Conservation (phyloP, 2,329 filamentous ascomycete genomes). For the Diaporthe sp. region DNA sequence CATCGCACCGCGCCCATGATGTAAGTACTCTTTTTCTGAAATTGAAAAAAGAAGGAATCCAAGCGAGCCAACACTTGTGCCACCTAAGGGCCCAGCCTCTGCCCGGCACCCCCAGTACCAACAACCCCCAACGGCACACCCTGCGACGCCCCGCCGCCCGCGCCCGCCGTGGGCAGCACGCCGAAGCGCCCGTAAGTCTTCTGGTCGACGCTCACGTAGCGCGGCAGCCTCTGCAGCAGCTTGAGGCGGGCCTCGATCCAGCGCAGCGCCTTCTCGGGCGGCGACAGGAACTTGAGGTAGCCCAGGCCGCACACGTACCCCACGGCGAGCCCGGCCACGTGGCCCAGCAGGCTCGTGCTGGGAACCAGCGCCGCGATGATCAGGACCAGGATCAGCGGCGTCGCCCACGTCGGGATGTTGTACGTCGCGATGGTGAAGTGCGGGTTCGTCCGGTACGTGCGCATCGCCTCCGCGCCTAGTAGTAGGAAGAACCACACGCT, state of each 20-base stretch:
- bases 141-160: conserved; percentile 62
- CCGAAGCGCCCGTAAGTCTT: conserved; percentile 96
- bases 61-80: not conserved
- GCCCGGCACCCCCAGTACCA: conserved; percentile 62
- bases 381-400: conserved; percentile 82
- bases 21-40: not conserved
- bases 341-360: conserved; percentile 86
- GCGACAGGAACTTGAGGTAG: conserved; percentile 89
- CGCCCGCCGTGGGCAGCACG: conserved; percentile 71
- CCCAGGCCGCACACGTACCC: conserved; percentile 92
- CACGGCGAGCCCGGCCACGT: conserved; percentile 83
- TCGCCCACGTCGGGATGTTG: conserved; percentile 92
- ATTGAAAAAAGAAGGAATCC: not conserved
- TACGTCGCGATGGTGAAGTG: conserved; percentile 74
- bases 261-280: conserved; percentile 87
- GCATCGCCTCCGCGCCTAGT: conserved; percentile 86
- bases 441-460: conserved; percentile 86
- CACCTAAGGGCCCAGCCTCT: conserved; percentile 76
- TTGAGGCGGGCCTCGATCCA: conserved; percentile 93
- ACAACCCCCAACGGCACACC: conserved; percentile 76
- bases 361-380: conserved; percentile 84
- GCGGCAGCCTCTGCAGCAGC: conserved; percentile 84
- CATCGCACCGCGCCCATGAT: not conserved
- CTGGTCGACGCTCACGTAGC: conserved; percentile 95
- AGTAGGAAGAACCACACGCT: conserved; percentile 96